phyloP scores from a whole-genome alignment of 2,329 filamentous ascomycete species.

The Leptodontidium sp. region DNA sequence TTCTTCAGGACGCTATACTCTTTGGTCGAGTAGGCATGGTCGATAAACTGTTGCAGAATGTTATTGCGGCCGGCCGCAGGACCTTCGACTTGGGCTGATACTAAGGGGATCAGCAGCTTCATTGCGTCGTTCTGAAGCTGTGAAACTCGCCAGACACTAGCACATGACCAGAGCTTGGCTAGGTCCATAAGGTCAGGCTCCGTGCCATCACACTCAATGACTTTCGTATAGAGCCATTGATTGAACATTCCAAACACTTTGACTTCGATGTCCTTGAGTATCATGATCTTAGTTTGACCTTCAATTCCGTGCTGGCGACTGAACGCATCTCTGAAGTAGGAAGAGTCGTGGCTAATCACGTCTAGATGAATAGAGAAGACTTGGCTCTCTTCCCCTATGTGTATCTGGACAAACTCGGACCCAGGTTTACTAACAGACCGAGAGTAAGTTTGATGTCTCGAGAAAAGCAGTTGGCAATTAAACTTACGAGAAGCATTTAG shows the following conservation, averaged over 20 bases:
- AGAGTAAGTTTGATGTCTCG: neutral
- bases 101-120: neutral
- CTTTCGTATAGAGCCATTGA: slow-evolving; percentile 23
- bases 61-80: neutral
- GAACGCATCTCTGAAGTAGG: slow-evolving; percentile 13
- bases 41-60: slow-evolving; percentile 18
- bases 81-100: neutral
- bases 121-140: slow-evolving; percentile 17
- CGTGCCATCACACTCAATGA: neutral
- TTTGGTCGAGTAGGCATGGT: slow-evolving; percentile 16
- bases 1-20: slow-evolving; percentile 10
- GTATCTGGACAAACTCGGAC: neutral
- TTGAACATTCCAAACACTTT: slow-evolving; percentile 22
- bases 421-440: neutral
- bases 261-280: slow-evolving; percentile 13
- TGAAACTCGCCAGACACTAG: slow-evolving; percentile 5
- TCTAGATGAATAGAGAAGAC: slow-evolving; percentile 16
- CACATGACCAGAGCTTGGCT: slow-evolving; percentile 18
- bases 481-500: slow-evolving; percentile 12
- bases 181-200: slow-evolving; percentile 11
- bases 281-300: slow-evolving; percentile 8
- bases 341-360: slow-evolving; percentile 11
- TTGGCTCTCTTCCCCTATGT: neutral
- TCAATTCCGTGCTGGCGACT: neutral
- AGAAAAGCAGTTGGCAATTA: neutral